Evolutionary conservation across 2,329 filamentous ascomycete species (phyloP), one percentile per base, ranked within the genome.

Genomic region (Chlorencoelia australis): DNA sequence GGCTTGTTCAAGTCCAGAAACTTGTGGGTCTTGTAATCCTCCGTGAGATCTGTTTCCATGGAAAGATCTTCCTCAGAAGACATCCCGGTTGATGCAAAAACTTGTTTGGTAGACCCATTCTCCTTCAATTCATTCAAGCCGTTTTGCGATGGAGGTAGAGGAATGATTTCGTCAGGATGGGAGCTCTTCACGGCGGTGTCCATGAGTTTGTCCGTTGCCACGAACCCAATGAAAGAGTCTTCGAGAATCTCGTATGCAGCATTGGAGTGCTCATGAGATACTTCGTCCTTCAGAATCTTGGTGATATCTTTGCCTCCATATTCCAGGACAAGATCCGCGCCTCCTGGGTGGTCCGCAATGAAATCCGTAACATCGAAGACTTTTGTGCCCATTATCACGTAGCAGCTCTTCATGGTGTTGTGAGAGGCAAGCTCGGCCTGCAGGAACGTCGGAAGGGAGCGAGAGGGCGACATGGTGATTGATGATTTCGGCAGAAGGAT

Each of bases 351-450:
- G 48, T 87, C 79, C 35, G 87, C 76, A 43, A 95, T 62, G 55
- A 98, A 98, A 38, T 84, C 76, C 41, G 91, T 95, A 46, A 98
- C 73, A 67, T 98, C 89, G 70, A 87, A 98, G 50, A 98, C 89
- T 51, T 89, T 93, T 40, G 73, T 72, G 44, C 86, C 88, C 37
- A 95, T 69, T 3, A 84, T 91, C 50, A 98, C 88, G 68, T 88
- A 98, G 68, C 89, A 96, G 32, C 86, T 94, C 56, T 86, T 75
- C 33, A 67, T 65, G 30, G 75, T 79, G 59, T 83, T 89, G 62
- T 94, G 87, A 50, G 77, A 67, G 59, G 80, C 76, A 55, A 98
- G 78, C 58, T 98, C 84, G 48, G 80, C 74, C 50, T 71, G 71
- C 33, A 84, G 80, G 55, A 96, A 80, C 18, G 81, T 89, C 39